Evolutionary conservation across 2,329 filamentous ascomycete genomes (phyloP), one percentile per base, ranked within the genome.

Genomic region (Thelonectria rubi): DNA sequence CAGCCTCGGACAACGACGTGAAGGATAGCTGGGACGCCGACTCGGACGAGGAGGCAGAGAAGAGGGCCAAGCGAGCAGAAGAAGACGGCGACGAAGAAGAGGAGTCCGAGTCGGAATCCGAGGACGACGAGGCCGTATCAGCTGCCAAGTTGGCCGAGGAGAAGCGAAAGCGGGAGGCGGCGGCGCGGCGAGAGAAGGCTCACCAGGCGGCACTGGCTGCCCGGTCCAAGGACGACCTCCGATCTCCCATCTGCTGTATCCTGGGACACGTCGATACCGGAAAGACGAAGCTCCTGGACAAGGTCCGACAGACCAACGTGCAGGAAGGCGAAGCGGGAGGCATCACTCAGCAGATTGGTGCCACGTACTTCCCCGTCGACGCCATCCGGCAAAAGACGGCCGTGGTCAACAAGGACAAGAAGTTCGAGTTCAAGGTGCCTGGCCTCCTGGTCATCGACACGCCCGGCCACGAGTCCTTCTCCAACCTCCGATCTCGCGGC

Each of bases 381-480:
- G 93, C 95, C 62, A 90, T 99, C 74, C 86, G 88, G 79, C 90
- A 94, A 77, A 99, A 99, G 86, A 97, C 93, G 15, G 86, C 88
- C 18, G 94, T 98, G 15, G 91, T 99, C 75, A 99, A 99, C 84
- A 86, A 87, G 73, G 93, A 99, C 74, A 89, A 90, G 72, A 85
- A 85, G 58, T 97, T 99, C 77, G 92, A 97, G 65, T 96, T 97
- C 87, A 99, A 97, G 82, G 92, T 99, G 20, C 96, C 95, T 46
- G 95, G 95, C 86, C 87, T 99, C 57, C 82, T 99, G 68, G 89
- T 99, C 74, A 99, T 99, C 74, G 95, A 99, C 80, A 99, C 95
- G 1, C 96, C 95, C 73, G 95, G 95, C 82, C 95, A 99, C 93
- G 95, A 99, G 88, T 99, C 95, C 74, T 99, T 99, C 88, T 97